Evolutionary conservation across 1,284 basidiomycete species (phyloP), one percentile per base, ranked within the genome.

Genomic region (Trametes sp.): DNA sequence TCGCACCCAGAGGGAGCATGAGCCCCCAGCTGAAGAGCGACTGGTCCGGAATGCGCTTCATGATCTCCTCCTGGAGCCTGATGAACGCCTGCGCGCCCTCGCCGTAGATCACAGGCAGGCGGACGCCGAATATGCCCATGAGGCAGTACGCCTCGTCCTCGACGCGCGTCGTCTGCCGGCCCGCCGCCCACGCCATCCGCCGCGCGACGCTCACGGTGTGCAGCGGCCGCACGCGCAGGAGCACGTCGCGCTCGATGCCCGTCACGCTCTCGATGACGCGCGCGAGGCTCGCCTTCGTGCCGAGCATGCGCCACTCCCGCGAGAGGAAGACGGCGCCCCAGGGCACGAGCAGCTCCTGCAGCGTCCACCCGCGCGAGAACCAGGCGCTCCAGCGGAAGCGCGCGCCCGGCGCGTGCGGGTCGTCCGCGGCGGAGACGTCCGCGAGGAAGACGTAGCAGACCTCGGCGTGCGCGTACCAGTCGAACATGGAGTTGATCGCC

Each of bases 61-160:
- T 42, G 23, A 66, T 55, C 53, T 66, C 64, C 21, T 66, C 61
- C 31, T 66, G 64, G 7, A 66, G 48, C 4, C 64, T 52, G 38
- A 63, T 50, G 52, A 66, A 66, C 7, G 61, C 64, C 19, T 54
- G 48, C 0, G 54, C 45, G 5, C 61, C 64, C 28, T 66, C 64
- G 19, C 64, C 64, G 13, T 63, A 66, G 35, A 66, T 55, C 0
- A 49, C 41, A 6, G 57, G 52, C 41, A 66, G n/a, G 44, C 57
- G 42, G 8, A 66, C 61, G 1, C 56, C 55, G 29, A 66, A 61
- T 19, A 66, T 41, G 13, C 64, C 64, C 64, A 66, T 66, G 9
- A 66, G 44, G 2, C 58, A 66, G 31, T 66, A 66, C 11, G 64
- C 64, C 52, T 66, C 55, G 44, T 66, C 64, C 49, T 66, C 64